Percentiles rank a stretch among this genome's conserved stretches.
These are phyloP conservation scores for Arthrocladium fulminans DNA, from an alignment of 2,329 filamentous ascomycete species.

Conservation along the genomic window DNA sequence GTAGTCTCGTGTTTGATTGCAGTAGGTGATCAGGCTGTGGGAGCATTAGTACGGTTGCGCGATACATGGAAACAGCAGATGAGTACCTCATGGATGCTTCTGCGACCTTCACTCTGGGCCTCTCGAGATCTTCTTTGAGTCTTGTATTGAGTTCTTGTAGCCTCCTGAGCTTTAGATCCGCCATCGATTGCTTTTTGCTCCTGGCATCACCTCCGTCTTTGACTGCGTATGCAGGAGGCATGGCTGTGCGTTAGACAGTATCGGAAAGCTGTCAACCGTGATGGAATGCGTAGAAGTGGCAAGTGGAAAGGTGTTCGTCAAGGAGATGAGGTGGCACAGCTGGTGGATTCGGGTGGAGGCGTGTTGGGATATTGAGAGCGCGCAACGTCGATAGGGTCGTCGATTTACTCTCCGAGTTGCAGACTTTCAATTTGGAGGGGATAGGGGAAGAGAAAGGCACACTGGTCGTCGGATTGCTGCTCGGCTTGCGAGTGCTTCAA, in stretches of 20 bases:
- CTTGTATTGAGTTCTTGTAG: slow-evolving; percentile 95
- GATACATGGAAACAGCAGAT: background rate
- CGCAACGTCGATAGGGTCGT: background rate
- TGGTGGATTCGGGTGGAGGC: background rate
- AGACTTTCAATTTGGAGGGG: background rate
- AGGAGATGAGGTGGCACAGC: background rate
- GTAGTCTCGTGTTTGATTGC: slow-evolving; percentile 95
- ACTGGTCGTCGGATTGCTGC: background rate
- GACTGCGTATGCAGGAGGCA: slow-evolving; percentile 57
- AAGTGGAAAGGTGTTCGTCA: background rate
- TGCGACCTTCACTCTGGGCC: slow-evolving; percentile 90
- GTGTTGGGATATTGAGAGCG: background rate
- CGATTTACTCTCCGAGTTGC: background rate
- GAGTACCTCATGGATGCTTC: slow-evolving; percentile 77
- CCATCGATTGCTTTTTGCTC: slow-evolving; percentile 99
- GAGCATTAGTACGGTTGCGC: background rate
- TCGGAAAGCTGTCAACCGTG: slow-evolving; percentile 6
- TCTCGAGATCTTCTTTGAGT: slow-evolving; percentile 88
- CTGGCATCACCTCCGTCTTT: slow-evolving; percentile 55
- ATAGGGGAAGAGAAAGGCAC: background rate
- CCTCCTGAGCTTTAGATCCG: slow-evolving; percentile 90
- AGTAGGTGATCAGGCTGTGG: slow-evolving; percentile 87
- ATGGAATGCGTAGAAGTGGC: slow-evolving; percentile 14
- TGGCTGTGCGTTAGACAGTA: slow-evolving; percentile 25
- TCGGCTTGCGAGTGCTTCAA: background rate